Evolutionary conservation across 1,284 basidiomycete genomes (phyloP), one percentile per base, ranked within the genome.

Genomic region (Microbotryomycetes sp.): DNA sequence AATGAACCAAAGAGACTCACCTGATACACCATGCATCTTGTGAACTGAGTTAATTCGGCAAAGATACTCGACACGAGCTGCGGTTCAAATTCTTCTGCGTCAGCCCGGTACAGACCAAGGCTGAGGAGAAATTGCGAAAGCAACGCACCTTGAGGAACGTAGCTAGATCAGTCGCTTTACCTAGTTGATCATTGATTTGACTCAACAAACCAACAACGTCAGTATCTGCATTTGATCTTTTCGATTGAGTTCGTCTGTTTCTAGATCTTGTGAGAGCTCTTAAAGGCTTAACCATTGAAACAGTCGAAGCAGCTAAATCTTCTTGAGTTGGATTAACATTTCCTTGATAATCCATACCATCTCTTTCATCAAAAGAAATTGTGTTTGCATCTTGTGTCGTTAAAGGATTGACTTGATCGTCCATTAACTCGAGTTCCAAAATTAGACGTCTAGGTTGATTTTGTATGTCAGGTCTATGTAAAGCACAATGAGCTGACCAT

Each of bases 111-210:
- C n/a, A n/a, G n/a, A n/a, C n/a, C n/a, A n/a, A n/a, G n/a, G n/a
- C n/a, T n/a, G n/a, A n/a, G n/a, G n/a, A n/a, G n/a, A n/a, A n/a
- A n/a, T 26, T 5, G 19, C 50, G 22, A 26, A 23, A 58, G 26
- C 49, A 26, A 23, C 60, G 26, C 49, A 75, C 69, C 60, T 89
- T 86, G 72, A 92, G 77, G 74, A 91, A 89, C 19, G 78, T 78
- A 7, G 86, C 83, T 56, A 92, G 74, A 68, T 89, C 86, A 0
- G 81, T 78, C 2, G 88, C 85, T 4, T 81, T 80, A 0, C 84
- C 83, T 5, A 92, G 81, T 75, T 92, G 89, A 66, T 92, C 87
- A 74, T 90, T 91, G 72, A 91, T 87, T 75, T 92, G 88, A 29
- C 83, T 81, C 70, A 92, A 83, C 6, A 92, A 83, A 0, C 86